phyloP scores from a whole-genome alignment of 768 basidiomycete genomes.

The Agaricus sinodeliciosus region DNA sequence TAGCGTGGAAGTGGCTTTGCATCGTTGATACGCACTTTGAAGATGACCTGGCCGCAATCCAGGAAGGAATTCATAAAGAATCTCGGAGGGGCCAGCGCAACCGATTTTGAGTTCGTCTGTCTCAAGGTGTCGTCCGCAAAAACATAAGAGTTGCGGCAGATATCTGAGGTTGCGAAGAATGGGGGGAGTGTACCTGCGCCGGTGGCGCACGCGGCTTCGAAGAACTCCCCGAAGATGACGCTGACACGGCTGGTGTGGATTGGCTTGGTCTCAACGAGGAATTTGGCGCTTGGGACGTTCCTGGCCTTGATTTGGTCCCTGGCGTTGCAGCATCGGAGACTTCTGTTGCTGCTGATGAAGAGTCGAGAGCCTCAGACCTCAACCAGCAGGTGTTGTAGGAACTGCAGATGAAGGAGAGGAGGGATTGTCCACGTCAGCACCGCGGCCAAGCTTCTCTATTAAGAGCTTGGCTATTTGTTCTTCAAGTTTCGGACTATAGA shows the following conservation, averaged over 20 bases:
- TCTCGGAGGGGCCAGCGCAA: no score
- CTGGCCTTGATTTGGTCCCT: neutral
- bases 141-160: no score
- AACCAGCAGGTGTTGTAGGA: neutral
- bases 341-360: neutral
- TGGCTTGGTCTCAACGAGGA: neutral
- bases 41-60: neutral
- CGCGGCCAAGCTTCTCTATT: conserved; percentile 9
- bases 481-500: conserved; percentile 11
- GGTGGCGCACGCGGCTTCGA: no score
- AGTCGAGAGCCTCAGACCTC: conserved; percentile 3
- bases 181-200: no score
- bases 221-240: neutral
- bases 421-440: neutral
- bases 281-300: neutral
- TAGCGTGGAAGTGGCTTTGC: no score
- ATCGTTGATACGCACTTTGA: no score
- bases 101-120: no score
- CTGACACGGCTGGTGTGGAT: neutral
- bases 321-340: neutral
- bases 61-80: no score
- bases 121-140: no score
- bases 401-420: conserved; percentile 12
- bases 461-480: conserved; percentile 16
- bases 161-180: no score